phyloP scores from a whole-genome alignment of 768 basidiomycete species.

The Rhodotorula graminis region DNA sequence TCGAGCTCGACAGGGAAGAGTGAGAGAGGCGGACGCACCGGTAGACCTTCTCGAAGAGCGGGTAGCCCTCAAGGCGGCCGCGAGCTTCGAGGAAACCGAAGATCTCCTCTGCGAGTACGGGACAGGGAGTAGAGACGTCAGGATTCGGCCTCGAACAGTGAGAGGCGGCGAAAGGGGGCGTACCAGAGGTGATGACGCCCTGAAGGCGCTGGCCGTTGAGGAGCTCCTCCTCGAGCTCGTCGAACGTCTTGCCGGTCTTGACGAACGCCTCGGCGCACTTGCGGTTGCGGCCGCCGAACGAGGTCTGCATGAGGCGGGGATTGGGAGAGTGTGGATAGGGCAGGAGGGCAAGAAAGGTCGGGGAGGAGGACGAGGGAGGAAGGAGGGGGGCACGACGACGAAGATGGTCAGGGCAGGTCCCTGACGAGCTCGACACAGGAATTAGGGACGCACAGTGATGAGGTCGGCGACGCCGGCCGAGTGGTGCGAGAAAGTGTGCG shows the following conservation, averaged over 20 bases:
- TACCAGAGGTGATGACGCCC: conserved; percentile 22
- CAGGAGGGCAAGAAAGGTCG: too few species aligned
- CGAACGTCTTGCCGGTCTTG: conserved; percentile 49
- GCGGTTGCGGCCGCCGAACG: conserved; percentile 44
- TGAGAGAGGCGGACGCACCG: background rate
- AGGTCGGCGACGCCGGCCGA: conserved; percentile 51
- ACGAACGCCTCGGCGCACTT: conserved; percentile 51
- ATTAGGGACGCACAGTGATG: conserved; percentile 42
- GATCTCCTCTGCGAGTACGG: conserved; percentile 45
- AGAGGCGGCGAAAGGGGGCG: too few species aligned
- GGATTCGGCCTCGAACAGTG: too few species aligned
- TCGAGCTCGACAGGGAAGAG: too few species aligned
- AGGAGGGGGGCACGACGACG: too few species aligned
- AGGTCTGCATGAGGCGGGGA: conserved; percentile 5
- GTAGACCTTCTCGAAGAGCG: conserved; percentile 3
- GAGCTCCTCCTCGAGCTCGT: conserved; percentile 48
- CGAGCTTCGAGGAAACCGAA: conserved; percentile 48
- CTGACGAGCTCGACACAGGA: background rate
- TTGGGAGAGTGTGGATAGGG: too few species aligned
- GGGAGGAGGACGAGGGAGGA: too few species aligned
- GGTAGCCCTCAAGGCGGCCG: conserved; percentile 46
- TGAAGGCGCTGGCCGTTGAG: conserved; percentile 51
- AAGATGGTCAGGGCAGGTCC: background rate
- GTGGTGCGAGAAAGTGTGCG: conserved; percentile 50
- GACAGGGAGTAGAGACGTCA: background rate